These are phyloP conservation scores for Stenocarpella maydis DNA, from an alignment of 2,329 filamentous ascomycete species.

Conservation along the genomic window DNA sequence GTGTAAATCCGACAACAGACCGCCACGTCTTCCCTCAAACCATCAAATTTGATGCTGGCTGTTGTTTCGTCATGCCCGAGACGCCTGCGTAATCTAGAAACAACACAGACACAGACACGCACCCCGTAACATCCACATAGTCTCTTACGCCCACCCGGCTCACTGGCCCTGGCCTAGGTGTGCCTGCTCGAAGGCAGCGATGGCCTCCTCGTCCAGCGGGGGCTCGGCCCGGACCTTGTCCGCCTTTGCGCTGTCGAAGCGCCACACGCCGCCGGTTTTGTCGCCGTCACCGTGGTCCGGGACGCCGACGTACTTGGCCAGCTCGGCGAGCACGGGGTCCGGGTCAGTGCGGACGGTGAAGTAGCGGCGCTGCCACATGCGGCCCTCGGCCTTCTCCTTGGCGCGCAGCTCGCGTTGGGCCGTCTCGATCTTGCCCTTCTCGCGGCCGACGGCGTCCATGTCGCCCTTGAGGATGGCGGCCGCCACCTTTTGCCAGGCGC, in stretches of 20 bases:
- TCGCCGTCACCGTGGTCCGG: conserved; percentile 62
- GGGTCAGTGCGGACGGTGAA: conserved; percentile 66
- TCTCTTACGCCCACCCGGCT: background rate
- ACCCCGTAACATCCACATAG: background rate
- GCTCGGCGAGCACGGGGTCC: conserved; percentile 54
- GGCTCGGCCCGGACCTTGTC: conserved; percentile 50
- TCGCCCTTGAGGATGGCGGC: conserved; percentile 81
- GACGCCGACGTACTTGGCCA: conserved; percentile 58
- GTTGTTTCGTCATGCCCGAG: background rate
- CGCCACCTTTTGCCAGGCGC: conserved; percentile 88
- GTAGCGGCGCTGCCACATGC: conserved; percentile 84
- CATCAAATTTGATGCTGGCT: conserved; percentile 1
- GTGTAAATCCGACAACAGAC: background rate
- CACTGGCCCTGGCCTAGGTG: conserved; percentile 49
- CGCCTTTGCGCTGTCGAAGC: conserved; percentile 58
- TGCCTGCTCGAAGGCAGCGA: conserved; percentile 43
- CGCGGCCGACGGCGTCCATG: conserved; percentile 78
- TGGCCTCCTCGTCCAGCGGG: conserved; percentile 47
- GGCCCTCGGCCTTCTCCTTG: conserved; percentile 77
- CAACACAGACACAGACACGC: background rate
- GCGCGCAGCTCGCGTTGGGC: conserved; percentile 66
- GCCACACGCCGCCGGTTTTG: conserved; percentile 69
- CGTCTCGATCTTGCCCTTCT: conserved; percentile 91
- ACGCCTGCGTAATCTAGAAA: conserved; percentile 1
- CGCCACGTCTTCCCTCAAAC: background rate